Evolutionary conservation across 78 protist genomes (phyloP).

Genomic region (Dictyostelium citrinum): DNA sequence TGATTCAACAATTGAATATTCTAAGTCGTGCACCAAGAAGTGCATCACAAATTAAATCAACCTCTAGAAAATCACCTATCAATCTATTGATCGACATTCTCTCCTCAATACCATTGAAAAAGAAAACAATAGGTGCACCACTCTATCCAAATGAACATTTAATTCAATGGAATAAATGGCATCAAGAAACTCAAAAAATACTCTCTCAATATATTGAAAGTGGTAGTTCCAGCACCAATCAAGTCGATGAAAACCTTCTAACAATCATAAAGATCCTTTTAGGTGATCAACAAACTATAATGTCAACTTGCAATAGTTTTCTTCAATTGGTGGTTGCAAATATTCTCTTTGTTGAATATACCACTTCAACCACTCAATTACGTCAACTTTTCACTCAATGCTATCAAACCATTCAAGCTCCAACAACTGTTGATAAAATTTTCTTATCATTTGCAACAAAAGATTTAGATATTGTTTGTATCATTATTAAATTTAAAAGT

Average conservation of each 20-base stretch:
- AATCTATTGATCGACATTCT: conserved; percentile 25
- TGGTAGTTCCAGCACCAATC: neutral
- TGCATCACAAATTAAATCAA: neutral
- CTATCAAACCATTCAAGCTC: neutral
- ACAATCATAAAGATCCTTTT: neutral
- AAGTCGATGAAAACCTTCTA: neutral
- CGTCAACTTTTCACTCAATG: conserved; percentile 42
- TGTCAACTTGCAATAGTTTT: conserved; percentile 1
- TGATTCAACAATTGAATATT: neutral
- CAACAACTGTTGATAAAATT: conserved; percentile 17
- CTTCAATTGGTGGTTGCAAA: conserved; percentile 22
- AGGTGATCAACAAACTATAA: conserved; percentile 7
- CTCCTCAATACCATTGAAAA: conserved; percentile 5
- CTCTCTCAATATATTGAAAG: neutral
- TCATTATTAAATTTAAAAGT: no score
- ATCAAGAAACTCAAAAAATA: neutral
- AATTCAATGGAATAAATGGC: conserved; percentile 49
- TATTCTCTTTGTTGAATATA: conserved; percentile 35
- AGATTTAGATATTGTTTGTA: conserved; percentile 8
- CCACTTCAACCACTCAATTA: neutral
- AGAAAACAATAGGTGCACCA: neutral
- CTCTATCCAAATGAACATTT: conserved; percentile 12
- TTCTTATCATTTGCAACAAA: conserved; percentile 45
- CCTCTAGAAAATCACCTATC: conserved; percentile 53
- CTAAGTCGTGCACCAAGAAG: conserved; percentile 9